Evolutionary conservation across 75 land plant species (phyloP), one percentile per base, ranked within the genome.

Genomic region (Selaginella moellendorffii): DNA sequence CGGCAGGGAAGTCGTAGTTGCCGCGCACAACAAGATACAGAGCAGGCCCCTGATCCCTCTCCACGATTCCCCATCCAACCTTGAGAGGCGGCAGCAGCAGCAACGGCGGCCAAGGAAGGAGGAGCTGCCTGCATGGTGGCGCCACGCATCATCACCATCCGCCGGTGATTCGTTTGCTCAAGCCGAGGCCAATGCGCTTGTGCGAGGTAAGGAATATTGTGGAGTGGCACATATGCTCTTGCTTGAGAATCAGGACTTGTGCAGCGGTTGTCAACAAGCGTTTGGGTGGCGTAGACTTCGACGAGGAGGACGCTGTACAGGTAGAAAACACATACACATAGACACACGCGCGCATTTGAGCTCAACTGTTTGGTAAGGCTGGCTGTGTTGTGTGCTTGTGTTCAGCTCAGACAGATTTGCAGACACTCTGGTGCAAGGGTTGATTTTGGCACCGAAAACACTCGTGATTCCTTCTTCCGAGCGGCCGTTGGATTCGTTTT

Each of bases 401-500:
- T 27, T 2, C 77, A 92, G 99, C 79, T 93, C 24, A 84, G 83
- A 61, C 77, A 65, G 63, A 66, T 85, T 53, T 85, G 99, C 76
- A 81, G 79, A 70, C 54, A 71, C 61, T 83, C 75, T 67, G 85
- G 87, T 31, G 74, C 72, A 10, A 75, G 52, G 52, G 90, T 77
- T 2, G 69, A 64, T 2, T 73, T 89, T 76, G 83, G 80, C 17
- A 79, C 96, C 26, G 70, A 29, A 21, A 82, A 84, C 73, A 69
- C 80, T 2, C 85, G 99, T 2, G 87, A 93, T 76, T 77, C 99
- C 20, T 80, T 88, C 26, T 93, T 77, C 71, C 87, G 99, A 1
- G 72, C 85, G 30, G 74, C 99, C 23, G 67, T 93, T 61, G 74
- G 83, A 30, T 78, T 82, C 36, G 74, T 86, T 28, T 64, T 89